Conservation (phyloP, 2,329 filamentous ascomycete species). For the Colletotrichum lentis region DNA sequence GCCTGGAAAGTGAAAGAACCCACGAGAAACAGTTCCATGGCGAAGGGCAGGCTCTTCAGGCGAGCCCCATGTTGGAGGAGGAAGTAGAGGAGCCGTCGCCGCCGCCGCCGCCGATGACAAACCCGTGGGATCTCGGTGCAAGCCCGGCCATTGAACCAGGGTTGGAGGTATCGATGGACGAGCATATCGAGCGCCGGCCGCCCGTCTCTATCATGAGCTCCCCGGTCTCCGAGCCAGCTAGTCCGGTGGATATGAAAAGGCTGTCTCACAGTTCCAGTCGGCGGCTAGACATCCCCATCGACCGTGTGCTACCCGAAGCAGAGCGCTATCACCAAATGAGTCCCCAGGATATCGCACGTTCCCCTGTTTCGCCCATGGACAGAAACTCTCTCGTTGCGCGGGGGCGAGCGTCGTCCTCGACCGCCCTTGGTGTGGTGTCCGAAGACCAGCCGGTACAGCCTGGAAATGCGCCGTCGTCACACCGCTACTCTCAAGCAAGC, state of each 20-base stretch:
- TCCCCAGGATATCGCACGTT: constrained; percentile 20
- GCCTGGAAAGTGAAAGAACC: background rate
- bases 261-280: constrained; percentile 13
- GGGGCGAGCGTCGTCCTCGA: constrained; percentile 1
- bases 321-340: constrained; percentile 34
- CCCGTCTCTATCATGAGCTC: constrained; percentile 34
- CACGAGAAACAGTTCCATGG: background rate
- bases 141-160: constrained; percentile 11
- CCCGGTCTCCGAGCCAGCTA: constrained; percentile 24
- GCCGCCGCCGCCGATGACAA: constrained; percentile 23
- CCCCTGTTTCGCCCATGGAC: background rate
- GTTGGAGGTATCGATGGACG: background rate
- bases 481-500: constrained; percentile 32
- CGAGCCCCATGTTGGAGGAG: constrained; percentile 39
- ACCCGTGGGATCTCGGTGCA: constrained; percentile 35
- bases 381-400: constrained; percentile 7
- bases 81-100: constrained; percentile 36
- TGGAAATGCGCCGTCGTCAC: background rate
- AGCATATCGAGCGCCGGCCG: constrained; percentile 21
- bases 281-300: constrained; percentile 18
- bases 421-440: constrained; percentile 11
- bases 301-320: constrained; percentile 22
- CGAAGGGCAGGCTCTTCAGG: background rate
- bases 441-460: constrained; percentile 25
- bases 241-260: constrained; percentile 12